Percentiles rank a stretch among this genome's conserved stretches.
Evolutionary conservation across 306 rosid species (phyloP).

Genomic region (Senna siamea): DNA sequence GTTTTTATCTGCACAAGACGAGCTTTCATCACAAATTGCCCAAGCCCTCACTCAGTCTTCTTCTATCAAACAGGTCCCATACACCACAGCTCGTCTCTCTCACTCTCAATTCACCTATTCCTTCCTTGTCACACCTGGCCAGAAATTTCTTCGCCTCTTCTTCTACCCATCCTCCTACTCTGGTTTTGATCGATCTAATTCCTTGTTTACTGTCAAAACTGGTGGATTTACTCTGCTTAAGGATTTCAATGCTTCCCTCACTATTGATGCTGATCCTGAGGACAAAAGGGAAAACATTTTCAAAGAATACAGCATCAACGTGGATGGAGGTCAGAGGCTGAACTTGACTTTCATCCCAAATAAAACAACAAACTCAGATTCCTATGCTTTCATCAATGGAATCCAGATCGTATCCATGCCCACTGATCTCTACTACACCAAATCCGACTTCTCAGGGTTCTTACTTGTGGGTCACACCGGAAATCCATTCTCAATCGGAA

Average conservation of each 20-base stretch:
- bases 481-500: not conserved
- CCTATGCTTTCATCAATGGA: conserved; percentile 49
- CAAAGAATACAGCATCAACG: conserved; percentile 43
- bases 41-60: not conserved
- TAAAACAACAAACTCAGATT: not conserved
- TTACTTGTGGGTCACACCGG: not conserved
- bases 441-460: not conserved
- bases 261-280: not conserved
- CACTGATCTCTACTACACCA: conserved; percentile 42
- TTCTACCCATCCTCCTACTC: conserved; percentile 30
- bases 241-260: conserved; percentile 37
- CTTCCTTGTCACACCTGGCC: conserved; percentile 30
- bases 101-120: conserved; percentile 47
- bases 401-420: conserved; percentile 69
- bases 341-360: not conserved
- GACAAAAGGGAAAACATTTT: not conserved
- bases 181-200: not conserved
- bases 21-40: no score
- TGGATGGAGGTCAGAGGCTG: not conserved
- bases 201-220: conserved; percentile 39
- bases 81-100: conserved; percentile 30
- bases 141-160: conserved; percentile 36
- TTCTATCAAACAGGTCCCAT: not conserved
- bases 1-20: not conserved
- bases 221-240: conserved; percentile 36